Evolutionary conservation across 2,329 filamentous ascomycete genomes (phyloP).

Genomic region (Neocatenulostroma microsporum): DNA sequence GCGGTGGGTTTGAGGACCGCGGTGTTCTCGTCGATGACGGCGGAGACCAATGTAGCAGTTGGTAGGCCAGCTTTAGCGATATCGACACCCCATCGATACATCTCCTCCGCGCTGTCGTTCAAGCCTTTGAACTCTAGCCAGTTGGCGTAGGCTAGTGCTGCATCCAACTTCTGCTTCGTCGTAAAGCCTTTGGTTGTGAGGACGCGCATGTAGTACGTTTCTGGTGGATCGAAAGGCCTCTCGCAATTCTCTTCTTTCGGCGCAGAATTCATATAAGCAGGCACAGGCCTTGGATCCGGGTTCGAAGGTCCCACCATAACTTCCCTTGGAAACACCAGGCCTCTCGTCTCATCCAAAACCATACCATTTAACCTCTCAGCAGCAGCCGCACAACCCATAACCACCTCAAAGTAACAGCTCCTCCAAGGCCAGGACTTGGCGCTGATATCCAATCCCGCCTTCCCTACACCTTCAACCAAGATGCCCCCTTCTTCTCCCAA

Average conservation of each 20-base stretch:
- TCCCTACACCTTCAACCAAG: conserved; percentile 46
- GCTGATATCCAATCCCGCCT: conserved; percentile 59
- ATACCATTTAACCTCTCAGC: conserved; percentile 77
- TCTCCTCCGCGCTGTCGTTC: conserved; percentile 57
- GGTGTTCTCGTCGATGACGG: conserved; percentile 54
- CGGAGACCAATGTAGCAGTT: conserved; percentile 15
- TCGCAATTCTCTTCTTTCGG: conserved; percentile 70
- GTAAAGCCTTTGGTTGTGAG: conserved; percentile 73
- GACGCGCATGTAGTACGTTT: conserved; percentile 73
- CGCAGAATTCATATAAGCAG: conserved; percentile 53
- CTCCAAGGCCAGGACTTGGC: conserved; percentile 76
- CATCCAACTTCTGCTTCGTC: conserved; percentile 69
- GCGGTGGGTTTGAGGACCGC: conserved; percentile 45
- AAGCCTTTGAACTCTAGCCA: conserved; percentile 74
- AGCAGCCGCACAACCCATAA: conserved; percentile 68
- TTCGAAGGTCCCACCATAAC: conserved; percentile 78
- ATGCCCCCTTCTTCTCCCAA: conserved; percentile 18
- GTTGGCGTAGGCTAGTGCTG: conserved; percentile 72
- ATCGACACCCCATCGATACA: conserved; percentile 69
- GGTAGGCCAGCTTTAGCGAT: conserved; percentile 56
- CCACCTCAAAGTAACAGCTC: conserved; percentile 72
- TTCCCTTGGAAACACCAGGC: conserved; percentile 61
- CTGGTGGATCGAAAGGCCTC: conserved; percentile 59
- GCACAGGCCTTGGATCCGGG: conserved; percentile 65
- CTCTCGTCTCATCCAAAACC: conserved; percentile 60